Percentiles rank a stretch among this genome's conserved stretches.
These are phyloP conservation scores for Boechera stricta DNA, from an alignment of 345 rosid genomes.

Conservation along the genomic window DNA sequence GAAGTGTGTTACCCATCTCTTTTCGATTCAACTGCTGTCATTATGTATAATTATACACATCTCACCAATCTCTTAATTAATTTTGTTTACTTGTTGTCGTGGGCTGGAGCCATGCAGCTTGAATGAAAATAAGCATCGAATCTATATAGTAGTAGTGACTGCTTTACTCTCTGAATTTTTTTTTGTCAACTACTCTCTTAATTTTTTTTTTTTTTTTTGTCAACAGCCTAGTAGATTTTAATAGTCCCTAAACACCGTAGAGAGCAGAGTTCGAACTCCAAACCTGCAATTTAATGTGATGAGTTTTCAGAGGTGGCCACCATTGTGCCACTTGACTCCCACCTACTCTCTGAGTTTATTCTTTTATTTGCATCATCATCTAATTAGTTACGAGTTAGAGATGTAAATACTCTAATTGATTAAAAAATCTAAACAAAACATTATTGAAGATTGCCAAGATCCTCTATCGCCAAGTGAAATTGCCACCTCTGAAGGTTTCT, in stretches of 20 bases:
- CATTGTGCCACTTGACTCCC: no score
- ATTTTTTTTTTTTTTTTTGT: no score
- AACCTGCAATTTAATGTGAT: no score
- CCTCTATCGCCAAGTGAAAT: no score
- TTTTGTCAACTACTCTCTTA: no score
- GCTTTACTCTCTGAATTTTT: neutral
- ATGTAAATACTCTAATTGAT: neutral
- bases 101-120: slow-evolving; percentile 1
- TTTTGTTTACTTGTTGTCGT: slow-evolving; percentile 8
- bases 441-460: no score
- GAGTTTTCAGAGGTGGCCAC: no score
- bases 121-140: neutral
- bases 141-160: neutral
- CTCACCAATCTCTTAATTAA: neutral
- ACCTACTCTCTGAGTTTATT: no score
- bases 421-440: no score
- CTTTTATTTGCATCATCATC: neutral
- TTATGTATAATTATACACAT: slow-evolving; percentile 4
- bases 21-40: neutral
- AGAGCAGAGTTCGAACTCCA: no score
- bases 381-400: neutral
- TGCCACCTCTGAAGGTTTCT: neutral
- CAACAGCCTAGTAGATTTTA: no score
- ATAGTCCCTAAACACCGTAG: no score
- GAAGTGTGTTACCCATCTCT: neutral